These are phyloP conservation scores for Bathelium albidoporum DNA, from an alignment of 495 filamentous ascomycete species.

Conservation along the genomic window DNA sequence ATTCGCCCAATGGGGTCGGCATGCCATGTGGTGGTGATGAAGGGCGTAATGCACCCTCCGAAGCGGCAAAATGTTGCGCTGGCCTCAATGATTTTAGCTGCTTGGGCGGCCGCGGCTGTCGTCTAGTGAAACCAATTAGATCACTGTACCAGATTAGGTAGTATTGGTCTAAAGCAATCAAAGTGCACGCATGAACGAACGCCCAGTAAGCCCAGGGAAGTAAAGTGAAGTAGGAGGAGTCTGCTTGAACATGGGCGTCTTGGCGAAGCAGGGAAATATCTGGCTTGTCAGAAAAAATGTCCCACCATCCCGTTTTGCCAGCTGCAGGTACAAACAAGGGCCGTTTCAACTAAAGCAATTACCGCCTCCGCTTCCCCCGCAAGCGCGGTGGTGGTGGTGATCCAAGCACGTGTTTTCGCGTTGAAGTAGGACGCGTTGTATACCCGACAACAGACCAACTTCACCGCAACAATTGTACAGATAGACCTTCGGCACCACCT, in stretches of 20 bases:
- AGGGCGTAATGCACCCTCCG: slow-evolving; percentile 11
- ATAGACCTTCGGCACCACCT: too few relatives aligned
- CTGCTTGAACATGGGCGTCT: background rate
- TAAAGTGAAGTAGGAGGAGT: background rate
- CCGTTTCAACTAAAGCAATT: background rate
- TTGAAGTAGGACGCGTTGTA: too few relatives aligned
- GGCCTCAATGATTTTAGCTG: slow-evolving; percentile 3
- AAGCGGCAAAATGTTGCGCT: background rate
- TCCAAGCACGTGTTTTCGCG: too few relatives aligned
- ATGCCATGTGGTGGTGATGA: slow-evolving; percentile 25
- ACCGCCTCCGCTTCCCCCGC: background rate
- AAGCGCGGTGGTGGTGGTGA: too few relatives aligned
- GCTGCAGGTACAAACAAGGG: background rate
- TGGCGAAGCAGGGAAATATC: background rate
- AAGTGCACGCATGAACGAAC: background rate
- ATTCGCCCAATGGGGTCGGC: slow-evolving; percentile 24
- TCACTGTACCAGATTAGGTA: background rate
- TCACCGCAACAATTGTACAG: too few relatives aligned
- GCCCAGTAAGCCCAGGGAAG: background rate
- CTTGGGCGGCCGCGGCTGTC: background rate
- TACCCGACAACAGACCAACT: background rate
- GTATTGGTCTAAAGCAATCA: background rate
- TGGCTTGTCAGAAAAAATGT: background rate
- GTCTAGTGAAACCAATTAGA: background rate
- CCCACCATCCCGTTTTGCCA: background rate